Conservation (phyloP, 208 protist genomes). For the Wallacemonas sp. region DNA sequence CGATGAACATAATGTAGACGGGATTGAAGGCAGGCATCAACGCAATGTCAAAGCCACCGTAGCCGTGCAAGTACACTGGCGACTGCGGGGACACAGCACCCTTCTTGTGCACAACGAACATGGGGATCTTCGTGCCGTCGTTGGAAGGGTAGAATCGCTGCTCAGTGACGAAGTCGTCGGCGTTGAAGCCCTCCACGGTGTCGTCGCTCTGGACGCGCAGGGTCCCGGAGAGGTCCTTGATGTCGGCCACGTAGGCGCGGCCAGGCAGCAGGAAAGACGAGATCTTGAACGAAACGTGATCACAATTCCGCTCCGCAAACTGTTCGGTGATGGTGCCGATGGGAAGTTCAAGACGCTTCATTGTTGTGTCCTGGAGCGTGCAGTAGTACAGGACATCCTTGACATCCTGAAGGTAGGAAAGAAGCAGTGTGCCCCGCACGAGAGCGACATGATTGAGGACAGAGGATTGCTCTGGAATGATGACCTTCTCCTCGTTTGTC, state of each 20-base stretch:
- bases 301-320: constrained; percentile 52
- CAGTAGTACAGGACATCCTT: constrained; percentile 90
- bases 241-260: constrained; percentile 74
- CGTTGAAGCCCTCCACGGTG: constrained; percentile 64
- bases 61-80: constrained; percentile 92
- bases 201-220: constrained; percentile 75
- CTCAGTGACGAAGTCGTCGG: constrained; percentile 74
- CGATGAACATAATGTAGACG: constrained; percentile 76
- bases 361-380: constrained; percentile 40
- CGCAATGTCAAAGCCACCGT: constrained; percentile 95
- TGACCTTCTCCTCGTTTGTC: constrained; percentile 36
- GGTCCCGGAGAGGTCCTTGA: constrained; percentile 63
- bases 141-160: constrained; percentile 91
- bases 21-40: constrained; percentile 82
- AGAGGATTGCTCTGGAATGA: constrained; percentile 75
- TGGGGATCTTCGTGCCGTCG: constrained; percentile 93
- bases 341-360: constrained; percentile 66
- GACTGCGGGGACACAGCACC: constrained; percentile 54
- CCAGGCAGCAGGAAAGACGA: constrained; percentile 92
- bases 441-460: constrained; percentile 61
- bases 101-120: constrained; percentile 93
- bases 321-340: constrained; percentile 71
- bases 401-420: constrained; percentile 93
- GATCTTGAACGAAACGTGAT: constrained; percentile 89
- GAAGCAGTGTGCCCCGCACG: constrained; percentile 76